Evolutionary conservation across 2,329 filamentous ascomycete species (phyloP).

Genomic region (Teratosphaeria viscida): DNA sequence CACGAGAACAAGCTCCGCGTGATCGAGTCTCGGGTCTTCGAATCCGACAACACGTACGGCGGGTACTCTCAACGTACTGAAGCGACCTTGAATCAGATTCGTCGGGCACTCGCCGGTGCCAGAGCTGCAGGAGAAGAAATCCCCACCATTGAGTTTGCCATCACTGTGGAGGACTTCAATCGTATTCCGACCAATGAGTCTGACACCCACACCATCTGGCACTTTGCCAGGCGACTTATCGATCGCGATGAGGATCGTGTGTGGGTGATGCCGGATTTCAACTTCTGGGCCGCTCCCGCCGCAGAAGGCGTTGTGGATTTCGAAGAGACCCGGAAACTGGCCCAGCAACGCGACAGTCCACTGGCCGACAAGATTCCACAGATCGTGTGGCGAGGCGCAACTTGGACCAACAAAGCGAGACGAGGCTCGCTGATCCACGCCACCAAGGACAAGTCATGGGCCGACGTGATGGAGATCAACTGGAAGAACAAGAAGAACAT

Average conservation of each 20-base stretch:
- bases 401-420: slow-evolving; percentile 20
- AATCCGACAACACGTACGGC: neutral
- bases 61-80: neutral
- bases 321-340: slow-evolving; percentile 14
- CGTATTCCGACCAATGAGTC: slow-evolving; percentile 19
- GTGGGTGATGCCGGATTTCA: slow-evolving; percentile 46
- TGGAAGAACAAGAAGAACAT: neutral
- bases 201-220: slow-evolving; percentile 28
- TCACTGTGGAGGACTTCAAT: slow-evolving; percentile 3
- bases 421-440: slow-evolving; percentile 22
- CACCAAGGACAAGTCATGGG: slow-evolving; percentile 31
- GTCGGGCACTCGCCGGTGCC: slow-evolving; percentile 38
- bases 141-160: slow-evolving; percentile 3
- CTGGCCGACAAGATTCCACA: slow-evolving; percentile 34
- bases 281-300: slow-evolving; percentile 41
- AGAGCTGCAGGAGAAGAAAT: slow-evolving; percentile 26
- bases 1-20: slow-evolving; percentile 20
- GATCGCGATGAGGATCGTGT: slow-evolving; percentile 25
- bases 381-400: slow-evolving; percentile 39
- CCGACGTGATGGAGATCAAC: slow-evolving; percentile 26
- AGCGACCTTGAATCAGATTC: slow-evolving; percentile 37
- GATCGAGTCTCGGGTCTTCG: neutral
- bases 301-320: slow-evolving; percentile 13
- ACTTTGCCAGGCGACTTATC: slow-evolving; percentile 22
- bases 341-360: slow-evolving; percentile 9